A percentile compares a stretch with the other conserved stretches of the same genome.
Evolutionary conservation across 495 filamentous ascomycete species (phyloP).

Genomic region (Aspergillus cristatus): DNA sequence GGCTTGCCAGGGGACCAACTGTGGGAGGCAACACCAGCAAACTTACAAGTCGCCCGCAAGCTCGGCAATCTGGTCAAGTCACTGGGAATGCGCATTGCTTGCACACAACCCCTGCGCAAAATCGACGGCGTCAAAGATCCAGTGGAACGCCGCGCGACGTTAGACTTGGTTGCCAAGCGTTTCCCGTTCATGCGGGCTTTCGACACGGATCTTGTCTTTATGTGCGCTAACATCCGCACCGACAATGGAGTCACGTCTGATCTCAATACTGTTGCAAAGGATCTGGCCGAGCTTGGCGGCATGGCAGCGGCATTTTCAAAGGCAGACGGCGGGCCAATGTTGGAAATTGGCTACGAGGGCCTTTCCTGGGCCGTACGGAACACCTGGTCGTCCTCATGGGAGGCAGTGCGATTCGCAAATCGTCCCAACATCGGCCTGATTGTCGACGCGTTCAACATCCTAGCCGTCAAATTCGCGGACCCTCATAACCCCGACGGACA

Average conservation of each 20-base stretch:
- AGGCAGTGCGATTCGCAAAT: constrained; percentile 46
- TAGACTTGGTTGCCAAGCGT: constrained; percentile 21
- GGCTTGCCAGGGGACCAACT: constrained; percentile 13
- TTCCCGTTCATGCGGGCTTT: constrained; percentile 32
- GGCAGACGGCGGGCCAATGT: constrained; percentile 19
- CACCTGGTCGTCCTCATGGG: constrained; percentile 52
- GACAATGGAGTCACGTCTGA: constrained; percentile 22
- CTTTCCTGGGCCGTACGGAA: constrained; percentile 56
- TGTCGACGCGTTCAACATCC: constrained; percentile 61
- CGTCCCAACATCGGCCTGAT: constrained; percentile 54
- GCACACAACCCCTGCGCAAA: constrained; percentile 23
- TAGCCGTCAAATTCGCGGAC: constrained; percentile 59
- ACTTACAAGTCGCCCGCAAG: constrained; percentile 18
- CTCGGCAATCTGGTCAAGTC: constrained; percentile 20
- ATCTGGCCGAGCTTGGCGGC: constrained; percentile 23
- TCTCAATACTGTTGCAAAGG: constrained; percentile 18
- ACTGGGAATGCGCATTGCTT: constrained; percentile 22
- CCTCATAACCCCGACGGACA: constrained; percentile 32
- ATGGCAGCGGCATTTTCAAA: constrained; percentile 19
- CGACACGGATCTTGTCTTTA: constrained; percentile 25
- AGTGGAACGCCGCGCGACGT: constrained; percentile 8
- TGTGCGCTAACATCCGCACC: constrained; percentile 25
- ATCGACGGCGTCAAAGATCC: constrained; percentile 24
- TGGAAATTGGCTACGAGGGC: constrained; percentile 26
- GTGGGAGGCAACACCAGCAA: constrained; percentile 21